phyloP scores from a whole-genome alignment of 306 rosid genomes.

The Prunus fruticosa region DNA sequence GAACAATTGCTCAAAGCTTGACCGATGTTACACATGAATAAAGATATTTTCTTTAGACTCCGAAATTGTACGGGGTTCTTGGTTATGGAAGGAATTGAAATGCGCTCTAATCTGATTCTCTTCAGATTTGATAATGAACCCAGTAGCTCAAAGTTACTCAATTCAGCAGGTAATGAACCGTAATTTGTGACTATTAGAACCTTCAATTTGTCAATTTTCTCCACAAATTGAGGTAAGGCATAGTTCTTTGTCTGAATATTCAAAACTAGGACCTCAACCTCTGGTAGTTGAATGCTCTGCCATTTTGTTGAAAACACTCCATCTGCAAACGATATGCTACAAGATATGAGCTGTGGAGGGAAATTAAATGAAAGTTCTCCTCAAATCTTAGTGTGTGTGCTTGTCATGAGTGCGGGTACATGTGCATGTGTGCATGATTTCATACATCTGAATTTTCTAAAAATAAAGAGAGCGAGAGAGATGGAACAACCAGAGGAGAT shows the following conservation, averaged over 20 bases:
- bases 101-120: conserved; percentile 54
- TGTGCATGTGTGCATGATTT: neutral
- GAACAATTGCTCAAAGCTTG: conserved; percentile 30
- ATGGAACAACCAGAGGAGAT: conserved; percentile 43
- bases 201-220: conserved; percentile 19
- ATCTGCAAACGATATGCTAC: conserved; percentile 40
- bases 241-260: conserved; percentile 38
- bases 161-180: conserved; percentile 28
- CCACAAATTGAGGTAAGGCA: conserved; percentile 43
- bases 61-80: conserved; percentile 21
- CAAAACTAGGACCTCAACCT: conserved; percentile 53
- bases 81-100: conserved; percentile 36
- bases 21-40: conserved; percentile 57
- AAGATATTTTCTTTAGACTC: conserved; percentile 54
- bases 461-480: neutral
- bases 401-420: too few relatives aligned
- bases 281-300: conserved; percentile 39
- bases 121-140: conserved; percentile 29
- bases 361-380: neutral
- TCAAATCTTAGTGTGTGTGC: neutral
- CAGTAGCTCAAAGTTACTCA: conserved; percentile 39
- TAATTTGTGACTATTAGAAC: conserved; percentile 34
- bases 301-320: conserved; percentile 37
- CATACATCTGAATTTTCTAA: too few relatives aligned
- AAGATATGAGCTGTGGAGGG: too few relatives aligned